Evolutionary conservation across 495 filamentous ascomycete genomes (phyloP), one percentile per base, ranked within the genome.

Genomic region (Saxispiralis lemnorum): DNA sequence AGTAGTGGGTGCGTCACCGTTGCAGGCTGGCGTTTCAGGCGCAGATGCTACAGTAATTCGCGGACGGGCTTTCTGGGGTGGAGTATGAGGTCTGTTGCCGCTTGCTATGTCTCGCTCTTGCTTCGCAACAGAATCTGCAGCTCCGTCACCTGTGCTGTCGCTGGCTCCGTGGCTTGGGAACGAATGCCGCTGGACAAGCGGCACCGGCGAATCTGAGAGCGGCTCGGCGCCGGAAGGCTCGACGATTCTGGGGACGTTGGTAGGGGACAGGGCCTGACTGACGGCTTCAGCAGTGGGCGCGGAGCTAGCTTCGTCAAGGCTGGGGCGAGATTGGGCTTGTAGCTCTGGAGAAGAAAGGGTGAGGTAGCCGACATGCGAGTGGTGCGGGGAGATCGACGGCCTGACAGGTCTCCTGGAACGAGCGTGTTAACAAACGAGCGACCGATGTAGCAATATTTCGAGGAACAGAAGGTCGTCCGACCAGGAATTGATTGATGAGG

Each of bases 281-380:
- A 19, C 12, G 7, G 38, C 16, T 20, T 1, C 9, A 28, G 16
- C 16, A n/a, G 24, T 20, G 9, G 39, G n/a, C 3, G 13, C 13
- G 2, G 15, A 18, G 12, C 13, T 37, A 43, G 48, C 42, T 33
- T 43, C 49, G 44, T 55, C 43, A 40, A 54, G 39, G 39, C 52
- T 49, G 30, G 56, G 43, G 6, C 15, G 24, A 2, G 45, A 19
- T 30, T 51, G 47, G 14, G 45, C 37, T 15, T 57, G 39, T 30
- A 89, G 72, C 41, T 86, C 62, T 21, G 83, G 85, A 19, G 85
- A 87, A 13, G 83, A 88, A 11, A 80, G 75, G 21, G 85, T 88
- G 42, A 87, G 67, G 59, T 82, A 80, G 44, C 78, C 83, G 49
- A 76, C 67, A 56, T 89, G 83, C 20, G 83, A 88, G 31, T 78